Percentiles rank a stretch among this genome's conserved stretches.
Conservation (phyloP, 2,329 filamentous ascomycete genomes). For the Raffaelea arxii region DNA sequence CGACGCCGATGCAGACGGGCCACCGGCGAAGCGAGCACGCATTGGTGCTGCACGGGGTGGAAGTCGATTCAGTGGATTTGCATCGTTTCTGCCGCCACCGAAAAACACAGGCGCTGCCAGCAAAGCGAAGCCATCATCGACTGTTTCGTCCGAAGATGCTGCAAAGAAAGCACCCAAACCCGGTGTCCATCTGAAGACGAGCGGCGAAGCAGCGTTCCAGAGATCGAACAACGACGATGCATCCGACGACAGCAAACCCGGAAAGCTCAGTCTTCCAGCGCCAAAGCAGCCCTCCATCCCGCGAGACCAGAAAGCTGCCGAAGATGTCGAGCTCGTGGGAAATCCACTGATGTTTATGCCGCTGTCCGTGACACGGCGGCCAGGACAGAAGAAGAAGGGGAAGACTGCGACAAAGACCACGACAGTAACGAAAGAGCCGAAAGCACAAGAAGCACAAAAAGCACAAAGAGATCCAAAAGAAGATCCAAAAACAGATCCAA, state of each 20-base stretch:
- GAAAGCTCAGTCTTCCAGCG: conserved; percentile 10
- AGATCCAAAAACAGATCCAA: conserved; percentile 11
- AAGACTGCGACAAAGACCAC: conserved; percentile 11
- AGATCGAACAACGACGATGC: conserved; percentile 25
- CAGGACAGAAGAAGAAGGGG: conserved; percentile 55
- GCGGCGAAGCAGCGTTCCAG: conserved; percentile 71
- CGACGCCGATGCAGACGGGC: conserved; percentile 33
- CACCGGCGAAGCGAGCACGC: conserved; percentile 63
- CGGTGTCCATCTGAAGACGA: conserved; percentile 73
- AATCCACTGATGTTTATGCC: conserved; percentile 85
- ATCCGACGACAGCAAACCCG: conserved; percentile 6
- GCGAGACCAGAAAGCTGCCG: conserved; percentile 46
- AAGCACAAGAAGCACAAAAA: background rate
- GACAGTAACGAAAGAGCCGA: background rate
- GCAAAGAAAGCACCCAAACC: conserved; percentile 29
- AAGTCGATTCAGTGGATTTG: conserved; percentile 70
- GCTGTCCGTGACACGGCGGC: conserved; percentile 69
- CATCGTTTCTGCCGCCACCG: conserved; percentile 75
- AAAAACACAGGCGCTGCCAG: conserved; percentile 45
- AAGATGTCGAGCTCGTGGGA: conserved; percentile 59
- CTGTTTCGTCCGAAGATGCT: conserved; percentile 19
- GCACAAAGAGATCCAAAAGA: conserved; percentile 7
- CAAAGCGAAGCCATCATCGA: conserved; percentile 18
- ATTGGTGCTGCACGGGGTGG: conserved; percentile 29
- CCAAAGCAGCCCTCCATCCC: conserved; percentile 39